Base-by-base conservation (phyloP, 805 yeast species). In the Metschnikowia sp. region DNA sequence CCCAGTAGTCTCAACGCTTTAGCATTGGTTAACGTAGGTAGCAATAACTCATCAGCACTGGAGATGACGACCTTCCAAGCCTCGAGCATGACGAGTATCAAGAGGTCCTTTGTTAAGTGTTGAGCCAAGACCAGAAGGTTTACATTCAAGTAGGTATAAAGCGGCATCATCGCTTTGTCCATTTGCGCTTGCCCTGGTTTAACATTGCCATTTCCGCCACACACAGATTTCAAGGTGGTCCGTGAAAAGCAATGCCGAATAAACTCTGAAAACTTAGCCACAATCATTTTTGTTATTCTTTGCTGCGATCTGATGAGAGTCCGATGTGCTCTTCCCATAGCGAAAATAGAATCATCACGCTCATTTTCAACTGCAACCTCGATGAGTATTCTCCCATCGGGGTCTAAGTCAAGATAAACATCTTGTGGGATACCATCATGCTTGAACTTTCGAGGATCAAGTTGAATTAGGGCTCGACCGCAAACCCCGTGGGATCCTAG, bases 361-460 rank as follows among this genome's bases (percentile, higher is more conserved):
- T 91, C 96, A 44, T 81, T 78, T 59, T 91, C 97, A 54, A 88
- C 80, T 0, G 88, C 82, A 2, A 91, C 72, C 56, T 83, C 82
- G 3, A 90, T 65, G 40, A 78, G 63, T 2, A 94, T 58, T 36
- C 80, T 72, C 0, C 97, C 97, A 50, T 82, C 85, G 1, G 84
- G 68, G 53, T 83, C 87, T 32, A 84, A 64, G 51, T 84, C 85
- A 4, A 82, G 64, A 57, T 75, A 74, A 2, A 77, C 64, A 33
- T 83, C 84, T 54, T 76, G 77, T 0, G 92, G 85, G 8, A 83
- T 67, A 3, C 88, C 92, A 63, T 84, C 86, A 55, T 81, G 84
- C 44, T 76, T 75, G 59, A 79, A 84, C 39, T 77, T 74, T 40
- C 69, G 68, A 4, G 91, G 87, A 52, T 85, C 86, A 11, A 88